Base-by-base conservation (phyloP, 148 eudicot genomes). In the Euryodendron excelsum region DNA sequence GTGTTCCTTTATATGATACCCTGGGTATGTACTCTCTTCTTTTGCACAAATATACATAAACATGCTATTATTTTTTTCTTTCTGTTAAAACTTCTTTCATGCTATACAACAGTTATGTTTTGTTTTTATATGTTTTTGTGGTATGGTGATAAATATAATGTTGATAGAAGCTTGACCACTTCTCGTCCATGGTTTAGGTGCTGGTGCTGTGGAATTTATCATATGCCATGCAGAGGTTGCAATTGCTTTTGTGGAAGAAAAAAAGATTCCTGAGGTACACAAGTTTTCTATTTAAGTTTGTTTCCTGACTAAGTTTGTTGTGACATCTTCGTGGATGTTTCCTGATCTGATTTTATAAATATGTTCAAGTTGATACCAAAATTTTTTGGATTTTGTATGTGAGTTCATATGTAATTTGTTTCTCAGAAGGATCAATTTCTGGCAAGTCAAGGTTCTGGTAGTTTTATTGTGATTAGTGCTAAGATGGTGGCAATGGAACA, bases 1-100 rank as follows among this genome's bases (percentile, higher is more conserved):
- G 99, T 84, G 98, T 96, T 69, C 99, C 99, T 37, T 69, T 96
- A 76, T 96, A 96, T 67, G 99, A 96, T 77, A 96, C 98, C 48
- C 82, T 96, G 63, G 99, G 99, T 96, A 91, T 66, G 86, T 67
- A 34, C 74, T 14, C 41, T 28, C 65, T 78, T 63, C 18, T 41
- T 50, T 70, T 72, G 72, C 58, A 23, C 52, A n/a, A n/a, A n/a
- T n/a, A n/a, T n/a, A 20, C 41, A 72, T 8, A 17, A 30, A 20
- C 45, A 41, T 41, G 9, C 15, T 3, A 5, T 66, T 56, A n/a
- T 5, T 23, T 8, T 20, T 21, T 56, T 23, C 1, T 25, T 3
- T 17, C 36, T 60, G 77, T 61, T 45, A 37, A 23, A 73, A 34
- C 5, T 31, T 58, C 11, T 18, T 14, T 39, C 13, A 55, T 61